phyloP scores from a whole-genome alignment of 495 filamentous ascomycete genomes.

The Aspergillus coremiiformis region DNA sequence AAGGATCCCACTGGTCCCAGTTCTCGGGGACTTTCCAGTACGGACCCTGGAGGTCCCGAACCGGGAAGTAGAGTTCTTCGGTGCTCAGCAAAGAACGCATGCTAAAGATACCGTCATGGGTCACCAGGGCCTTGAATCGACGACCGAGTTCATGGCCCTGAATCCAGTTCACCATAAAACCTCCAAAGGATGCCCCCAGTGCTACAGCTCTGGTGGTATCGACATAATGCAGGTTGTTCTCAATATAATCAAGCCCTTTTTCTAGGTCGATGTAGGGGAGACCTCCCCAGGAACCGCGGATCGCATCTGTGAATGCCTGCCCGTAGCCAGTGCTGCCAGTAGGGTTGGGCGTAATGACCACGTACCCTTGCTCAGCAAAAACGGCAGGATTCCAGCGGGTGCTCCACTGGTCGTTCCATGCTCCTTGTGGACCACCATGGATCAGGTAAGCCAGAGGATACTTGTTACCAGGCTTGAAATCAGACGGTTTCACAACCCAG shows the following conservation, averaged over 20 bases:
- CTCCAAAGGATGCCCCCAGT: constrained; percentile 79
- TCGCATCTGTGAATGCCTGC: constrained; percentile 69
- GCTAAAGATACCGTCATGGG: constrained; percentile 85
- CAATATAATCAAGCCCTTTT: constrained; percentile 69
- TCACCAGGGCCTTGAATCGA: constrained; percentile 83
- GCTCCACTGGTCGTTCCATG: constrained; percentile 77
- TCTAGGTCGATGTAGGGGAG: constrained; percentile 74
- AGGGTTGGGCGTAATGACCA: constrained; percentile 82
- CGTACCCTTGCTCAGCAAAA: constrained; percentile 87
- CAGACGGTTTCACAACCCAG: constrained; percentile 71
- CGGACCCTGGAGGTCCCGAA: constrained; percentile 73
- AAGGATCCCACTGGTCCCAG: constrained; percentile 81
- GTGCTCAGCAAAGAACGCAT: constrained; percentile 65
- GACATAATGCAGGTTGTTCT: constrained; percentile 62
- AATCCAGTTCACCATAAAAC: constrained; percentile 72
- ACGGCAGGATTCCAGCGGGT: constrained; percentile 89
- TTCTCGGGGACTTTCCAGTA: constrained; percentile 65
- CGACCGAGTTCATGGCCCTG: constrained; percentile 49
- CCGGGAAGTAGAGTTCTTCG: constrained; percentile 85
- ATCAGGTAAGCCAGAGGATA: constrained; percentile 81
- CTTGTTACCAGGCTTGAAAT: constrained; percentile 62
- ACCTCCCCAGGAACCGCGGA: constrained; percentile 72
- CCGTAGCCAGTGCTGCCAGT: constrained; percentile 85
- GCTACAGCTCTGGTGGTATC: constrained; percentile 74
- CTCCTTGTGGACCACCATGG: constrained; percentile 83